These are phyloP conservation scores for Pleoardoris graminearum DNA, from an alignment of 2,329 filamentous ascomycete genomes.

Conservation along the genomic window DNA sequence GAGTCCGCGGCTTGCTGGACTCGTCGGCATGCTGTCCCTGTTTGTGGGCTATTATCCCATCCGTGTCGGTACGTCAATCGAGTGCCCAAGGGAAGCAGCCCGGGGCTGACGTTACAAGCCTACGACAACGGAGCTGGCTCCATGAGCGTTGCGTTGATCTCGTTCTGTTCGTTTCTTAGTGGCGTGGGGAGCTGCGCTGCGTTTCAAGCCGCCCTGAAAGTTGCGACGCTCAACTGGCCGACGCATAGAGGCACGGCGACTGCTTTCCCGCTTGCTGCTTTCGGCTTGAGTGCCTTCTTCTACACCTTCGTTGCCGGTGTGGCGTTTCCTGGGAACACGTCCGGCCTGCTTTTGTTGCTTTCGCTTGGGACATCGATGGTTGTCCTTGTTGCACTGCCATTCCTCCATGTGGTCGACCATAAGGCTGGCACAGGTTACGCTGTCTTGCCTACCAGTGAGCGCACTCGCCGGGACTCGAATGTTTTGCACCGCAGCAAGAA, in stretches of 20 bases:
- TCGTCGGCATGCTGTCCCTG: constrained; percentile 73
- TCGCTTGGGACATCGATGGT: constrained; percentile 77
- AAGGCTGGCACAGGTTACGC: constrained; percentile 62
- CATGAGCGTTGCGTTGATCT: constrained; percentile 63
- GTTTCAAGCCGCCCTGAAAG: constrained; percentile 87
- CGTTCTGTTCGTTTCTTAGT: constrained; percentile 82
- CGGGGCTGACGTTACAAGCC: constrained; percentile 54
- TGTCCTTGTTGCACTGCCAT: constrained; percentile 78
- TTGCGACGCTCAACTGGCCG: constrained; percentile 88
- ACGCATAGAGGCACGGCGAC: constrained; percentile 90
- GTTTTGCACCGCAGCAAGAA: constrained; percentile 52
- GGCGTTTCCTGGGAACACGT: constrained; percentile 81
- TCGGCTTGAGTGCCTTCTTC: constrained; percentile 94
- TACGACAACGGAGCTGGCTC: constrained; percentile 69
- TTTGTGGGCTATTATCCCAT: constrained; percentile 84
- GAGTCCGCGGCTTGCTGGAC: constrained; percentile 77
- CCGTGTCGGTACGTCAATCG: constrained; percentile 55
- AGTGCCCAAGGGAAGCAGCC: neutral
- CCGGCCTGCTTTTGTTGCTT: constrained; percentile 77
- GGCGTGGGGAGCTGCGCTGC: constrained; percentile 88
- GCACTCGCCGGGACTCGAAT: constrained; percentile 50
- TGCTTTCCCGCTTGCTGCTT: constrained; percentile 88
- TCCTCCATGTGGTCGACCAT: constrained; percentile 74
- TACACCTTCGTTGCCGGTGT: constrained; percentile 80
- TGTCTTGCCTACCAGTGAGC: constrained; percentile 57